phyloP scores from a whole-genome alignment of 768 basidiomycete species.

The Suillus cothurnatus region DNA sequence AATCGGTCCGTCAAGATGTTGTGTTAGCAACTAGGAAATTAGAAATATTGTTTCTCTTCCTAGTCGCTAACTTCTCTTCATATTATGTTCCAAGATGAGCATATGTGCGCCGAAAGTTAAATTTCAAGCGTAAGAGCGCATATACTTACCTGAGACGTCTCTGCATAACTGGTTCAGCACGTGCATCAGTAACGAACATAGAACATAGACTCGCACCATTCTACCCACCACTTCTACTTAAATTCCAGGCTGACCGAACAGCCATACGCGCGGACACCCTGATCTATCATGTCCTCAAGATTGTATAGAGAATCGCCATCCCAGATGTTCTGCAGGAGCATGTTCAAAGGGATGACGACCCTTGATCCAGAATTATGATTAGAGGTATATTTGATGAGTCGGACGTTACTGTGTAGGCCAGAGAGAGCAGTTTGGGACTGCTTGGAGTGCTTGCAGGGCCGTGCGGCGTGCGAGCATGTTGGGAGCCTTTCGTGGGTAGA shows the following conservation, averaged over 20 bases:
- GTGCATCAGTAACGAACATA: background rate
- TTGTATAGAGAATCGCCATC: slow-evolving; percentile 41
- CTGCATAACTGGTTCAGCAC: slow-evolving; percentile 4
- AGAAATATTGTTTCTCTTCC: too few species aligned
- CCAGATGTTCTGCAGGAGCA: slow-evolving; percentile 40
- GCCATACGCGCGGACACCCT: slow-evolving; percentile 37
- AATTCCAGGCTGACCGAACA: slow-evolving; percentile 38
- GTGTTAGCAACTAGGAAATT: slow-evolving; percentile 1
- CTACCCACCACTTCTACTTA: slow-evolving; percentile 35
- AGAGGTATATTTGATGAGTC: slow-evolving; percentile 18
- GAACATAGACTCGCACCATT: slow-evolving; percentile 21
- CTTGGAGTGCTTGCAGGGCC: slow-evolving; percentile 39
- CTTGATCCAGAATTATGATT: slow-evolving; percentile 17
- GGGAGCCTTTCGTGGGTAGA: slow-evolving; percentile 14
- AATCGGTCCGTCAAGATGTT: slow-evolving; percentile 17
- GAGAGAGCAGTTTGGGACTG: slow-evolving; percentile 45
- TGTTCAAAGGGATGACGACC: slow-evolving; percentile 35
- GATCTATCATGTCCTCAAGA: slow-evolving; percentile 39
- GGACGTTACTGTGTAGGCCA: slow-evolving; percentile 48
- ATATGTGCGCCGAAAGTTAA: background rate
- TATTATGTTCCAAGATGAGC: too few species aligned
- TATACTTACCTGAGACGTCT: slow-evolving; percentile 22
- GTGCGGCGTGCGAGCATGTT: slow-evolving; percentile 20
- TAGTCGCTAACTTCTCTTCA: background rate
- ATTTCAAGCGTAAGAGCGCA: background rate